A percentile compares a stretch with the other conserved stretches of the same genome.
Evolutionary conservation across 2,329 filamentous ascomycete species (phyloP).

Genomic region (Penicillium sp.): DNA sequence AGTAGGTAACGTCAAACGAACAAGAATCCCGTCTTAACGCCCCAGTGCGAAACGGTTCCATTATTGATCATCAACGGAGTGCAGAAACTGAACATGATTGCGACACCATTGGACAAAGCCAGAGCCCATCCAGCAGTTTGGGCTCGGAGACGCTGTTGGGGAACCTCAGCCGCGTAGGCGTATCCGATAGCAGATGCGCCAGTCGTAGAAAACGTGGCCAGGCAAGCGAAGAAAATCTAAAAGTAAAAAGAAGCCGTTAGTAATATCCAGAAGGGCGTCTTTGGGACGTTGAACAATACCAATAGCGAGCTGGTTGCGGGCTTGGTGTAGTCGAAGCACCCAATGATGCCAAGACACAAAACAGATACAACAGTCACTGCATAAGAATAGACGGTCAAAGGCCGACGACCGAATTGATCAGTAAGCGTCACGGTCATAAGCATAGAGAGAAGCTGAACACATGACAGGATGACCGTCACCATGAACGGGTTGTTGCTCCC

Average conservation of each 20-base stretch:
- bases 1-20: slow-evolving; percentile 19
- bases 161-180: slow-evolving; percentile 45
- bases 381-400: slow-evolving; percentile 43
- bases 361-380: slow-evolving; percentile 39
- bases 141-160: slow-evolving; percentile 43
- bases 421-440: slow-evolving; percentile 38
- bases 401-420: slow-evolving; percentile 39
- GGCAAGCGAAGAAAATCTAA: slow-evolving; percentile 45
- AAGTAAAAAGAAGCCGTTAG: neutral
- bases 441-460: slow-evolving; percentile 46
- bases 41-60: slow-evolving; percentile 37
- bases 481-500: slow-evolving; percentile 44
- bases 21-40: slow-evolving; percentile 50
- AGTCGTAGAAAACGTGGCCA: slow-evolving; percentile 45
- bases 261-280: neutral
- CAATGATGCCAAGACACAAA: slow-evolving; percentile 41
- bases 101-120: slow-evolving; percentile 42
- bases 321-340: slow-evolving; percentile 41
- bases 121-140: slow-evolving; percentile 42
- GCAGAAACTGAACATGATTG: slow-evolving; percentile 48
- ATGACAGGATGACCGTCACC: slow-evolving; percentile 44
- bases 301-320: slow-evolving; percentile 37
- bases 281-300: slow-evolving; percentile 20
- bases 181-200: slow-evolving; percentile 47
- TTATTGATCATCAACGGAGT: slow-evolving; percentile 51